Percentiles rank a stretch among this genome's conserved stretches.
These are phyloP conservation scores for Monilinia fructigena DNA, from an alignment of 2,329 filamentous ascomycete species.

Conservation along the genomic window DNA sequence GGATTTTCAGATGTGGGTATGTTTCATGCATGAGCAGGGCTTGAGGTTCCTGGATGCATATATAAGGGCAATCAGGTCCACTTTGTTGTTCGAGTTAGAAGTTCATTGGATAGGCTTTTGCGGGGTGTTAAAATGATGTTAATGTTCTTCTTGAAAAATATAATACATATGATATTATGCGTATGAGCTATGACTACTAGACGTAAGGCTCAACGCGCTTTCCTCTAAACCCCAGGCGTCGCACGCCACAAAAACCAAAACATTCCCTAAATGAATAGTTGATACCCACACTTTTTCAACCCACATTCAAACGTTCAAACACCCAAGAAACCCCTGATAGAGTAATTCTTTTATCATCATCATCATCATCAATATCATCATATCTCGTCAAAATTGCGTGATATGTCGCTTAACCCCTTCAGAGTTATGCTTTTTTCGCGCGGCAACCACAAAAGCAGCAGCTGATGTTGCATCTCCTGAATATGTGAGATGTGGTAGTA, in stretches of 20 bases:
- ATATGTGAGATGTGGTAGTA: conserved; percentile 46
- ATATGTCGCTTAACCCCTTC: background rate
- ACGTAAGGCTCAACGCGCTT: background rate
- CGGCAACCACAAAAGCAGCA: conserved; percentile 40
- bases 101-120: background rate
- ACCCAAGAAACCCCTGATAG: too few species aligned
- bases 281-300: background rate
- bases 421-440: background rate
- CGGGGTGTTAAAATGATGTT: background rate
- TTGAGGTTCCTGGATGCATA: background rate
- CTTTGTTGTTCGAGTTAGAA: background rate
- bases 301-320: background rate
- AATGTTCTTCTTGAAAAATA: too few species aligned
- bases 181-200: background rate
- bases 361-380: conserved; percentile 2
- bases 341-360: too few species aligned
- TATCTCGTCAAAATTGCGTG: conserved; percentile 9
- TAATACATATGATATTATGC: too few species aligned
- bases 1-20: background rate
- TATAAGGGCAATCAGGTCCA: background rate
- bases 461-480: conserved; percentile 41
- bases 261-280: background rate
- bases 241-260: background rate
- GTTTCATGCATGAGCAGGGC: background rate
- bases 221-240: background rate